These are phyloP conservation scores for Curvularia lunata DNA, from an alignment of 2,329 filamentous ascomycete genomes.

Conservation along the genomic window DNA sequence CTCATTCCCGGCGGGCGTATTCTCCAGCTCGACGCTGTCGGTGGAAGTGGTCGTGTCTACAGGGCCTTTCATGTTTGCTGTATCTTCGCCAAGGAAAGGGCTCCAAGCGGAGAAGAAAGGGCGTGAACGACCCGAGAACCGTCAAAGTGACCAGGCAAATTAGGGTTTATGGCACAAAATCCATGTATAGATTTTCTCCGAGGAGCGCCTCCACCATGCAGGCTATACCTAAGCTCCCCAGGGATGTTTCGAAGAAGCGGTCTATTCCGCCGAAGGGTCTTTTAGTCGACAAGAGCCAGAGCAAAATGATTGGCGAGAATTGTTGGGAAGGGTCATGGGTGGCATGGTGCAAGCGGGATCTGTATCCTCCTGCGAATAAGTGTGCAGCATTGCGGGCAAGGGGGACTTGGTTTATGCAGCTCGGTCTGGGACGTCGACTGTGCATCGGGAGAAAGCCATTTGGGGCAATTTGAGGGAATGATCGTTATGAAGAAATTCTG, in stretches of 20 bases:
- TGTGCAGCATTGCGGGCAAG: neutral
- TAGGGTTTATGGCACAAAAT: neutral
- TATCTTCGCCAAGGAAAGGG: neutral
- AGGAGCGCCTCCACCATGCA: neutral
- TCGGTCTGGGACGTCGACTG: neutral
- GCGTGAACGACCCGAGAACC: neutral
- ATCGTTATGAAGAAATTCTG: neutral
- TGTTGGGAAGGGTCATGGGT: slow-evolving; percentile 5
- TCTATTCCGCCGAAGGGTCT: neutral
- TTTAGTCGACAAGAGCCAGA: neutral
- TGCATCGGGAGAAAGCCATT: neutral
- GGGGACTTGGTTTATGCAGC: slow-evolving; percentile 1
- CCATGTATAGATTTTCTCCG: neutral
- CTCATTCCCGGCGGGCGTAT: neutral
- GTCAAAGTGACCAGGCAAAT: neutral
- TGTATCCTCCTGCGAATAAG: neutral
- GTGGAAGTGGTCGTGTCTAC: neutral
- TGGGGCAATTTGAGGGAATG: neutral
- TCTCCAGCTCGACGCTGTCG: slow-evolving; percentile 5
- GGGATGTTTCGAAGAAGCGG: neutral
- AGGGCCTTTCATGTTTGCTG: slow-evolving; percentile 8
- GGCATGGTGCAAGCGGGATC: neutral
- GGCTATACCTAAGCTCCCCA: neutral
- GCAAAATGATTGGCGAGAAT: neutral
- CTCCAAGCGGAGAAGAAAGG: neutral